Base-by-base conservation (phyloP, 768 basidiomycete genomes). In the Scleroderma bovista region DNA sequence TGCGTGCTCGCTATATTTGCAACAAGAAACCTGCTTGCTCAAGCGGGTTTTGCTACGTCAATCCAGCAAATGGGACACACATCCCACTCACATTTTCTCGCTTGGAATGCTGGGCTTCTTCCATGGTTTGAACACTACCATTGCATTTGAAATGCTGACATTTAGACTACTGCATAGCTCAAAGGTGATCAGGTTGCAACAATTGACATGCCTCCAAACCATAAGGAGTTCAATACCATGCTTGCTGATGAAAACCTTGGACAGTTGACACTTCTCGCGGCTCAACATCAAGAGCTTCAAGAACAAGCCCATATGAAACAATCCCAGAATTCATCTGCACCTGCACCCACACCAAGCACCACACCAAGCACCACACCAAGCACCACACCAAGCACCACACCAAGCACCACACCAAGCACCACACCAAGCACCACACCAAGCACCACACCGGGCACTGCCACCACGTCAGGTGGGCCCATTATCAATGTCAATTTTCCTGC, bases 71-170 rank as follows among this genome's bases (percentile, higher is more conserved):
- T 10, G 17, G 40, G n/a, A 42, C 20, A n/a, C 43, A 44, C 34
- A 16, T 44, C 16, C 49, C 43, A 31, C 49, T 50, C 7, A 19
- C 7, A 16, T 34, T 32, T 9, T 3, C 19, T 2, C 17, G 22
- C 32, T 23, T 50, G 10, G 49, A 50, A 15, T 50, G 49, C 31
- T 50, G 49, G 42, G 49, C 49, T 2, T 17, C 49, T n/a, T 31
- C 43, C 3, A 33, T 50, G 43, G 49, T 44, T 15, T 31, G 20
- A 1, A 29, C 26, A 29, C 26, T 29, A 29, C 26, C 9, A 29
- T 29, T 5, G 26, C 26, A 29, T 29, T 29, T 29, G 26, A 29
- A 29, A 9, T 29, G 26, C 26, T 29, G 26, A 29, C 26, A 29
- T 29, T 29, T 29, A 29, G 26, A 29, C 26, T 29, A 29, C 34